Percentiles rank a stretch among this genome's conserved stretches.
Conservation (phyloP, 2,329 filamentous ascomycete species). For the Cercospora beticola region DNA sequence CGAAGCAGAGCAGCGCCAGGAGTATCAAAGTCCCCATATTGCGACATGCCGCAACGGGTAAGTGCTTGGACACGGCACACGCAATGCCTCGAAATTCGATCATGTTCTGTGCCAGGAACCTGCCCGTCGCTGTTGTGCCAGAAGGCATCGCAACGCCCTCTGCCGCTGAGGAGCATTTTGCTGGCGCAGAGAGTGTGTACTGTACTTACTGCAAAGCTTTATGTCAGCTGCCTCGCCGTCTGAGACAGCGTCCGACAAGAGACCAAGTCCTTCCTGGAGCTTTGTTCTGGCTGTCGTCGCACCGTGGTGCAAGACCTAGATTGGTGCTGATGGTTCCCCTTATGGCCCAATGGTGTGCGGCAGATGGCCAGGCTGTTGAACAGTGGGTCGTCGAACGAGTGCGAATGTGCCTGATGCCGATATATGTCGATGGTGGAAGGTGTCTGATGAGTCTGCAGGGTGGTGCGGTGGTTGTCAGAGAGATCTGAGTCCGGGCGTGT, state of each 20-base stretch:
- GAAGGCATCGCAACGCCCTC: background rate
- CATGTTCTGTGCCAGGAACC: background rate
- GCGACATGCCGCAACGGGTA: background rate
- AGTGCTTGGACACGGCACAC: background rate
- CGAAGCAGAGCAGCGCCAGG: background rate
- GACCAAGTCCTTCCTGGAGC: background rate
- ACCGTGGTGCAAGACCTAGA: conserved; percentile 19
- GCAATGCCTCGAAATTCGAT: background rate
- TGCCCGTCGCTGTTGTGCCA: background rate
- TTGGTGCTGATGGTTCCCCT: conserved; percentile 13
- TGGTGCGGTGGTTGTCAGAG: conserved; percentile 22
- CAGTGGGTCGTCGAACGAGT: conserved; percentile 23
- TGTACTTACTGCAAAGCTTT: background rate
- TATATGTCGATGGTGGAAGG: conserved; percentile 25
- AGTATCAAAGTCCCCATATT: background rate
- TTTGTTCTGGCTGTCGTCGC: conserved; percentile 1
- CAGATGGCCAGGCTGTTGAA: conserved; percentile 16
- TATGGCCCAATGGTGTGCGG: conserved; percentile 18
- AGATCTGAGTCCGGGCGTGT: conserved; percentile 22
- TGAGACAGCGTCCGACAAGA: background rate
- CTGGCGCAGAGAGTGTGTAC: background rate
- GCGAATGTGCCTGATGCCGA: conserved; percentile 23
- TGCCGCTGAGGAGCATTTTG: background rate
- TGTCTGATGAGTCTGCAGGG: conserved; percentile 21
- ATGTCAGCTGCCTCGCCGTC: background rate